Percentiles rank a stretch among this genome's conserved stretches.
Conservation (phyloP, 2,329 filamentous ascomycete genomes). For the Trichoderma sp. region DNA sequence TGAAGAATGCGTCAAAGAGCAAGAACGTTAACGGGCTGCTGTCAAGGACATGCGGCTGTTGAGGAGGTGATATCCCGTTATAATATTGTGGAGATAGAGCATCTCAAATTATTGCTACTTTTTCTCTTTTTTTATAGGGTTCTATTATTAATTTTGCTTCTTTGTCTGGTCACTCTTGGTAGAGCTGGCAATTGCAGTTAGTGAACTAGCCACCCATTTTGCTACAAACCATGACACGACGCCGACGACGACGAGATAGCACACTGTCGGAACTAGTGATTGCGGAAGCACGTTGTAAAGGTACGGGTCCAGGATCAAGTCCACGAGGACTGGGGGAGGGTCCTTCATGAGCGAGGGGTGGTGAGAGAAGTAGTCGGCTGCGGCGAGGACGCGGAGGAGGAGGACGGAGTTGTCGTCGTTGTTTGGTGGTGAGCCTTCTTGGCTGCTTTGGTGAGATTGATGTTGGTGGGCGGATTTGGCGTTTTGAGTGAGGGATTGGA, state of each 20-base stretch:
- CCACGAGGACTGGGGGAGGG: constrained; percentile 72
- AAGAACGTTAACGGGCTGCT: neutral
- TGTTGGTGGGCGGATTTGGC: constrained; percentile 26
- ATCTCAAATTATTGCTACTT: neutral
- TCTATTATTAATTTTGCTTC: constrained; percentile 36
- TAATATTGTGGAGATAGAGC: neutral
- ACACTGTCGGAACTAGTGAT: constrained; percentile 70
- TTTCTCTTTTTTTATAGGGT: neutral
- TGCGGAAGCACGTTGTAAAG: constrained; percentile 74
- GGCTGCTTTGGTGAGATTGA: neutral
- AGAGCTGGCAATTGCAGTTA: constrained; percentile 30
- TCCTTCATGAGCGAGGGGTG: constrained; percentile 71
- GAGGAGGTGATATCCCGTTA: neutral
- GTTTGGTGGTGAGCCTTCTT: neutral
- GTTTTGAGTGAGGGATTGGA: constrained; percentile 63
- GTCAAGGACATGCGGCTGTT: neutral
- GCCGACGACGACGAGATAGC: constrained; percentile 66
- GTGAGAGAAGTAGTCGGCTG: constrained; percentile 81
- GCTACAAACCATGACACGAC: constrained; percentile 45
- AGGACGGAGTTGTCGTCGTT: constrained; percentile 51
- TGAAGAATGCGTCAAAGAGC: neutral
- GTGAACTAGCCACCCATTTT: constrained; percentile 30
- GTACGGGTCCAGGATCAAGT: constrained; percentile 85
- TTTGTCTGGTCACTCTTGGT: constrained; percentile 30
- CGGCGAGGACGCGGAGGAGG: constrained; percentile 70